phyloP scores from a whole-genome alignment of 805 yeast genomes.

The Wickerhamomyces silvicola region DNA sequence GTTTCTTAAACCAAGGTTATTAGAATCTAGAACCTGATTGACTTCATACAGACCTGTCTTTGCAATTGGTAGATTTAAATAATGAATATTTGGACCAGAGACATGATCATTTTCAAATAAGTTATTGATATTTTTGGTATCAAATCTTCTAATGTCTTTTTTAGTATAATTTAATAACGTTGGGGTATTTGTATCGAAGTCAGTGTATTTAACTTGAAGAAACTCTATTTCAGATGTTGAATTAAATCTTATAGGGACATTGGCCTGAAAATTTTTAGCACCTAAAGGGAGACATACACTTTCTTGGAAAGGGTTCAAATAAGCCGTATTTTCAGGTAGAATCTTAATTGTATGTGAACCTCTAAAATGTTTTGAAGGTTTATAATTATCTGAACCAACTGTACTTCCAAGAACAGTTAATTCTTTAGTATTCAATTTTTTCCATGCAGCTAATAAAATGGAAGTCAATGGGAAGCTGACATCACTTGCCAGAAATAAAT shows the following conservation, averaged over 20 bases:
- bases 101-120: constrained; percentile 21
- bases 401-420: constrained; percentile 47
- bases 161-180: constrained; percentile 47
- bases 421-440: constrained; percentile 36
- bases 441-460: constrained; percentile 36
- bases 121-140: constrained; percentile 13
- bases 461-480: constrained; percentile 41
- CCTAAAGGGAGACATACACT: constrained; percentile 52
- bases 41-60: constrained; percentile 77
- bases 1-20: constrained; percentile 53
- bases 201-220: constrained; percentile 57
- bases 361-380: constrained; percentile 48
- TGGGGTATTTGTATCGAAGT: constrained; percentile 45
- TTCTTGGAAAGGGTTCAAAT: constrained; percentile 67
- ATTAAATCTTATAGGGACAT: constrained; percentile 73
- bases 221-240: constrained; percentile 67
- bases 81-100: constrained; percentile 35
- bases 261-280: constrained; percentile 24
- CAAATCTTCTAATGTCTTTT: constrained; percentile 42
- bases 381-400: constrained; percentile 25
- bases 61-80: constrained; percentile 57
- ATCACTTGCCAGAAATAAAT: constrained; percentile 49
- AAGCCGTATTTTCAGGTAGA: constrained; percentile 86
- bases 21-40: constrained; percentile 58
- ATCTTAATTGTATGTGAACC: constrained; percentile 85